Percentiles rank a stretch among this genome's conserved stretches.
These are phyloP conservation scores for Suillus hirtellus DNA, from an alignment of 768 basidiomycete genomes.

Conservation along the genomic window DNA sequence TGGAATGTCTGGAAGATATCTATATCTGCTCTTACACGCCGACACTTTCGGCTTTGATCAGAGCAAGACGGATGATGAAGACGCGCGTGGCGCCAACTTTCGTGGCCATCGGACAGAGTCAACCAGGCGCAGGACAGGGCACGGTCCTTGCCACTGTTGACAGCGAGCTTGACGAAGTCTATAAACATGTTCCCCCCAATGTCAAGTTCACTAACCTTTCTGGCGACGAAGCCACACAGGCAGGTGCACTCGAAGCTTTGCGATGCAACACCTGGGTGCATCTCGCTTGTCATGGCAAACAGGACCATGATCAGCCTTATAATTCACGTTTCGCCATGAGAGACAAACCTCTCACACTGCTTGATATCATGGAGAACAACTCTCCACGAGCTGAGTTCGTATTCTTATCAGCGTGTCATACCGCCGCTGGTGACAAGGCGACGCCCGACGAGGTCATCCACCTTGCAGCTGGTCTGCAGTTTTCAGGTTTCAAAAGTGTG, in stretches of 20 bases:
- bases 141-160: background rate
- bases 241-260: conserved; percentile 1
- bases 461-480: conserved; percentile 24
- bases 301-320: conserved; percentile 14
- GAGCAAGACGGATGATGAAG: conserved; percentile 2
- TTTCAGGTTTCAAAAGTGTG: conserved; percentile 24
- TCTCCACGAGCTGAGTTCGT: conserved; percentile 3
- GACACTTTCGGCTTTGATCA: conserved; percentile 11
- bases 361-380: conserved; percentile 9
- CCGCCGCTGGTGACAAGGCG: conserved; percentile 20
- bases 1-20: conserved; percentile 3
- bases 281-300: conserved; percentile 23
- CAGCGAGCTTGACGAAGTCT: conserved; percentile 17
- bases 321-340: conserved; percentile 8
- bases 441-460: conserved; percentile 23
- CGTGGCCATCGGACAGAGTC: conserved; percentile 9
- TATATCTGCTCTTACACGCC: conserved; percentile 16
- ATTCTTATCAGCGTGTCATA: conserved; percentile 26
- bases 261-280: conserved; percentile 17
- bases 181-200: conserved; percentile 18
- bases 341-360: background rate
- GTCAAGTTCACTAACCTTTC: background rate
- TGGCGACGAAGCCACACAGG: background rate
- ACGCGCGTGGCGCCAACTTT: background rate
- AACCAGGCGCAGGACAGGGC: background rate